Base-by-base conservation (phyloP, 192 early-diverging fungal species). In the Piromyces finnis region DNA sequence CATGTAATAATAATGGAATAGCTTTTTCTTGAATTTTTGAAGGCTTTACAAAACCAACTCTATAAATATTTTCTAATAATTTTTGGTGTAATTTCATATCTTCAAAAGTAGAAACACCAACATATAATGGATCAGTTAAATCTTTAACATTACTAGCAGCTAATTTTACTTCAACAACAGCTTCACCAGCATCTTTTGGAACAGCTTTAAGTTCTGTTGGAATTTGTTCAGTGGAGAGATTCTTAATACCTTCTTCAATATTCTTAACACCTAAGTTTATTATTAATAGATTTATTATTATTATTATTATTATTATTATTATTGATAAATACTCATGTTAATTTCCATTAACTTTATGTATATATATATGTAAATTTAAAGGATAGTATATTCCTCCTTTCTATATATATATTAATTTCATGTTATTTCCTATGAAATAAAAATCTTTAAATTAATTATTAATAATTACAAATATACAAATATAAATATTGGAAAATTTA, bases 1-100 rank as follows among this genome's bases (percentile, higher is more conserved):
- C 91, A 29, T 88, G 85, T 36, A 98, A 84, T 32, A 99, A 87
- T 79, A 99, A 81, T 2, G 97, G 97, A 13, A 99, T 85, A 14
- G 97, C 97, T 77, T 91, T 89, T 84, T 95, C 96, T 87, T 99
- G 97, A 84, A 99, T 97, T 83, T 96, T 97, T 26, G 95, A 96
- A 3, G 97, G 97, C 82, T 91, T 91, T 78, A 93, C 89, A 83
- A 95, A 99, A 78, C 93, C 93, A 95, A 96, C 96, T 81, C 87
- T 92, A 88, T 97, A 99, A 29, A 99, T 78, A 77, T 96, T 96
- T 84, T 97, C 95, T 78, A 97, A 88, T 59, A 99, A 84, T 30
- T 97, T 91, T 37, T 86, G 88, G 80, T 88, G 82, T 5, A 90
- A 83, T 16, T 84, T 83, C 59, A 90, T 85, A 29, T 89, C 86